Conservation (phyloP, 2,329 filamentous ascomycete genomes). For the Cercospora sp. region DNA sequence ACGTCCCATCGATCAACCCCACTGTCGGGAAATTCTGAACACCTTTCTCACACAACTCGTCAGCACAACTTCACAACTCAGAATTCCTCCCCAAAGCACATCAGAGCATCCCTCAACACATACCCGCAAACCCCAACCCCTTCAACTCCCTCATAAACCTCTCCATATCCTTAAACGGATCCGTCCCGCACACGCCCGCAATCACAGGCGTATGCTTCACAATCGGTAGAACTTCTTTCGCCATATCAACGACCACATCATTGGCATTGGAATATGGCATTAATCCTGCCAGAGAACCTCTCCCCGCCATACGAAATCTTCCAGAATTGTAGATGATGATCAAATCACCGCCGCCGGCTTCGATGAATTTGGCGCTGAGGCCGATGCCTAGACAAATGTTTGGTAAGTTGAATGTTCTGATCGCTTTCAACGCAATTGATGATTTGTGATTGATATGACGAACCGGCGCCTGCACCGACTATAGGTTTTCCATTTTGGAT, state of each 20-base stretch:
- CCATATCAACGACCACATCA: conserved; percentile 69
- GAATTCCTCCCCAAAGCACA: neutral
- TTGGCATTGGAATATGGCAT: conserved; percentile 74
- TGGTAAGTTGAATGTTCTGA: neutral
- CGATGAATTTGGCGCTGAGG: conserved; percentile 69
- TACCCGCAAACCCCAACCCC: conserved; percentile 62
- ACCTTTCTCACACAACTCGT: conserved; percentile 34
- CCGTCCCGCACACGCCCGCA: conserved; percentile 70
- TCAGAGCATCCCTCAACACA: neutral
- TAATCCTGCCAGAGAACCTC: conserved; percentile 66
- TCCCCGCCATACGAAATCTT: conserved; percentile 71
- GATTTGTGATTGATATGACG: neutral
- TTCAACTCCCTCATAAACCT: conserved; percentile 62
- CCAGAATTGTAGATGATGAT: conserved; percentile 64
- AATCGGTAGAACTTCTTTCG: conserved; percentile 65
- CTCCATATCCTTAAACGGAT: conserved; percentile 66
- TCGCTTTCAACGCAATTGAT: neutral
- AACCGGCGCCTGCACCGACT: conserved; percentile 66
- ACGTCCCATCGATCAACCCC: conserved; percentile 67
- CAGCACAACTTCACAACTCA: neutral
- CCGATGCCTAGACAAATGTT: conserved; percentile 57
- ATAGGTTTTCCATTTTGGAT: conserved; percentile 60
- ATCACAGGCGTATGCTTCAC: conserved; percentile 65
- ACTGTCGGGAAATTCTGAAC: conserved; percentile 70
- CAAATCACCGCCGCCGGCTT: conserved; percentile 66